Percentiles rank a stretch among this genome's conserved stretches.
Conservation (phyloP, 176 grass and related monocot genomes). For the Pontederia paniculata region DNA sequence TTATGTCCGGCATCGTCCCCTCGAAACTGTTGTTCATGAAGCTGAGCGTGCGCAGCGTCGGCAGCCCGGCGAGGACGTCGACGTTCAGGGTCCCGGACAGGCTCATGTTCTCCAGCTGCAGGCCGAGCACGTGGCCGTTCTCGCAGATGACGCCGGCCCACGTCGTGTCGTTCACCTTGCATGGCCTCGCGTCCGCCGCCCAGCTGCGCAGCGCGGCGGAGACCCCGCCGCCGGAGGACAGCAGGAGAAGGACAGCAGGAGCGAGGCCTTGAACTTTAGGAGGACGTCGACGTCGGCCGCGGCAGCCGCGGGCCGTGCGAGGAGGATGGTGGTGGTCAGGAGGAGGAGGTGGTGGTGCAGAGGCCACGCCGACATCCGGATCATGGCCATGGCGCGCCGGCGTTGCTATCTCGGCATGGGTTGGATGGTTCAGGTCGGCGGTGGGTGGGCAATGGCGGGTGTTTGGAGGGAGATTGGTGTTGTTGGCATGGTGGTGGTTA, state of each 20-base stretch:
- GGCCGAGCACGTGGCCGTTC: slow-evolving; percentile 15
- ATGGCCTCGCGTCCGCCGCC: neutral
- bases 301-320: neutral
- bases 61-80: slow-evolving; percentile 23
- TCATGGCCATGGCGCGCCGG: slow-evolving; percentile 46
- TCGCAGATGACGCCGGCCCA: slow-evolving; percentile 30
- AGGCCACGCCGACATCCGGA: slow-evolving; percentile 21
- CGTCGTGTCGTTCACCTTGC: neutral
- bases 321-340: slow-evolving; percentile 4
- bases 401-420: neutral
- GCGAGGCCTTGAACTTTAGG: slow-evolving; percentile 19
- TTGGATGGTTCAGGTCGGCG: neutral
- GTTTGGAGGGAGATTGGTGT: neutral
- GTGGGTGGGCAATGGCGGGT: neutral
- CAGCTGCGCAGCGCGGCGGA: slow-evolving; percentile 13
- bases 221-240: neutral
- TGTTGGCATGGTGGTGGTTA: slow-evolving; percentile 1
- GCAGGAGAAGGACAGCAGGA: neutral
- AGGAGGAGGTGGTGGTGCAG: slow-evolving; percentile 18
- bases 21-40: slow-evolving; percentile 52
- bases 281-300: slow-evolving; percentile 28
- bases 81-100: slow-evolving; percentile 45
- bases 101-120: slow-evolving; percentile 43
- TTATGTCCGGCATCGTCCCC: slow-evolving; percentile 46
- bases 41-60: slow-evolving; percentile 46